These are phyloP conservation scores for Cydonia oblonga DNA, from an alignment of 331 rosid species.

Conservation along the genomic window DNA sequence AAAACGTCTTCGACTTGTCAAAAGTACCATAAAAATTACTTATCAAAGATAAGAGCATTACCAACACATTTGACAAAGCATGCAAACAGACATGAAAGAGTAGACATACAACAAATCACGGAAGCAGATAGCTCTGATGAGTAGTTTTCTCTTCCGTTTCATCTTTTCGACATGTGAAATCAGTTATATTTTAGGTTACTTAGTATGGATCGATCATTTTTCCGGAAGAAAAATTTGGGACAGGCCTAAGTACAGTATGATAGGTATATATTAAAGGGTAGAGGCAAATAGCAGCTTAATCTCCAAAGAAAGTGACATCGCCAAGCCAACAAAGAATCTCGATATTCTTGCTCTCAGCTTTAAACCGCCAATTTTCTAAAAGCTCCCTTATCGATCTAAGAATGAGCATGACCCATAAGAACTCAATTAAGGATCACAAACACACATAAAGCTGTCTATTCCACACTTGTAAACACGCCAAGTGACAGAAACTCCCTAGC, in stretches of 20 bases:
- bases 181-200: neutral
- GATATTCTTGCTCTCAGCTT: neutral
- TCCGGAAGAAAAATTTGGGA: neutral
- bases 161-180: neutral
- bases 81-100: neutral
- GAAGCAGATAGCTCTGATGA: neutral
- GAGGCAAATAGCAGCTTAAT: neutral
- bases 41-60: neutral
- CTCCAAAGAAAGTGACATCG: neutral
- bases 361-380: neutral
- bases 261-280: neutral
- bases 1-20: neutral
- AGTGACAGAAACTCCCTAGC: neutral
- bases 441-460: no score
- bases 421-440: neutral
- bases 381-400: neutral
- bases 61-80: neutral
- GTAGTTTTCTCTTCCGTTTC: neutral
- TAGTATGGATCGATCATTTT: neutral
- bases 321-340: neutral
- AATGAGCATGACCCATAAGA: neutral
- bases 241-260: neutral
- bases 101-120: neutral
- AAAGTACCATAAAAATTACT: neutral
- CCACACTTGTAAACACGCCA: neutral